These are phyloP conservation scores for Mycena filopes DNA, from an alignment of 768 basidiomycete genomes.

Conservation along the genomic window DNA sequence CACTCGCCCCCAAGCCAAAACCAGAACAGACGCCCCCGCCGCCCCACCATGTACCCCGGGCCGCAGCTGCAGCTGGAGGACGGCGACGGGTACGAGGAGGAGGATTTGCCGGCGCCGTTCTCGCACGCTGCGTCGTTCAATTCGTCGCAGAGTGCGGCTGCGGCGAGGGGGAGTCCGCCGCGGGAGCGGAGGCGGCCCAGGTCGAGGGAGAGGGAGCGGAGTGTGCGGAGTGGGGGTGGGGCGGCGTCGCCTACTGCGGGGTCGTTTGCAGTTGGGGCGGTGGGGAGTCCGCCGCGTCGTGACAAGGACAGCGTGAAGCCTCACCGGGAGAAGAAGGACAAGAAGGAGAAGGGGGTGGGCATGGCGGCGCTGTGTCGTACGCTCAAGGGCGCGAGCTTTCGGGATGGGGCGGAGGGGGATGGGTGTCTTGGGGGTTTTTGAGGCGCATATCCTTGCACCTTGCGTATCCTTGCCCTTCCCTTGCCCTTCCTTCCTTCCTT, in stretches of 20 bases:
- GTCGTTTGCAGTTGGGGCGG: too few species aligned
- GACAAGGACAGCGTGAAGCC: not conserved
- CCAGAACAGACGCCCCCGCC: not conserved
- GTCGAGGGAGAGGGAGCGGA: not conserved
- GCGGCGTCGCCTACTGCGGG: too few species aligned
- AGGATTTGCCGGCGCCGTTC: conserved; percentile 13
- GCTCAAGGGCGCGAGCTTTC: conserved; percentile 13
- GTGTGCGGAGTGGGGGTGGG: not conserved
- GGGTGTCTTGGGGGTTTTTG: conserved; percentile 27
- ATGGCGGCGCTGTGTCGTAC: conserved; percentile 19
- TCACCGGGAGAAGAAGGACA: conserved; percentile 9
- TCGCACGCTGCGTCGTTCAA: conserved; percentile 19
- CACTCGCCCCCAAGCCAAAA: not conserved
- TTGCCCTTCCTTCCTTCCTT: too few species aligned
- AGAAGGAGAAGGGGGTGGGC: conserved; percentile 4
- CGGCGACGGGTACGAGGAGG: conserved; percentile 33
- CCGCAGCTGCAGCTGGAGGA: conserved; percentile 10
- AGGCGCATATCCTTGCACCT: too few species aligned
- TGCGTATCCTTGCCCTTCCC: too few species aligned
- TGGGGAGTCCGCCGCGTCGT: not conserved
- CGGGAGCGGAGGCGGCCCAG: not conserved
- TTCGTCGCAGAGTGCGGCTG: not conserved
- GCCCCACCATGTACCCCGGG: not conserved
- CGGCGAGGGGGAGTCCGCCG: conserved; percentile 1
- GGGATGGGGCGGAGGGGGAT: conserved; percentile 11